phyloP scores from a whole-genome alignment of 225 moss, liverwort and hornwort species.

The Physcomitrellopsis africana region DNA sequence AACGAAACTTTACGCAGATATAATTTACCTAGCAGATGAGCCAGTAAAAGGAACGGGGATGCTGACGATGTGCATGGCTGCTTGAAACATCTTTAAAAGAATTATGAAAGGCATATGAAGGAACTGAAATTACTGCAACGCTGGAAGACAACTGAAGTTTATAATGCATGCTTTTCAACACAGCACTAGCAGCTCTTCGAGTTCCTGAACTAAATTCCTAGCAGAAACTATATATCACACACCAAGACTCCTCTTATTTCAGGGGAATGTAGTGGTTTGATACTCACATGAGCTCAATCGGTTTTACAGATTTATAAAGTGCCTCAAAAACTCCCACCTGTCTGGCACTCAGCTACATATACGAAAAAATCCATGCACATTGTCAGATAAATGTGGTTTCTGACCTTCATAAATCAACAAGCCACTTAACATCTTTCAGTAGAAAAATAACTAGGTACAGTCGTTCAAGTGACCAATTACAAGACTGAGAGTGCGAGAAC shows the following conservation, averaged over 20 bases:
- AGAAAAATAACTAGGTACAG: neutral
- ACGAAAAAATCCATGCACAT: constrained; percentile 16
- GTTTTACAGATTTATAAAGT: constrained; percentile 86
- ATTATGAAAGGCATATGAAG: neutral
- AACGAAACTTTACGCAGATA: neutral
- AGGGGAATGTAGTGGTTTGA: constrained; percentile 1
- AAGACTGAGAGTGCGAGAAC: constrained; percentile 3
- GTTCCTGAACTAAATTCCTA: neutral
- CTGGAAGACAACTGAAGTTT: neutral
- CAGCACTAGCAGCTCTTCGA: neutral
- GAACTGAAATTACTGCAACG: constrained; percentile 3
- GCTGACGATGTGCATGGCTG: neutral
- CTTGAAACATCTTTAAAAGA: constrained; percentile 7
- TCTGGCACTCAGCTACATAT: constrained; percentile 82
- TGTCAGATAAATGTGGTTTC: constrained; percentile 14
- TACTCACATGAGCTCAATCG: constrained; percentile 91
- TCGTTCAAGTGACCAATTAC: neutral
- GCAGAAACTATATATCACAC: neutral
- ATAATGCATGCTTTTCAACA: neutral
- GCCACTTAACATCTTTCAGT: constrained; percentile 5
- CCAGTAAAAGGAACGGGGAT: neutral
- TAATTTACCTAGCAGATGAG: constrained; percentile 1
- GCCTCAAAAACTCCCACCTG: constrained; percentile 93
- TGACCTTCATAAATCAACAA: neutral
- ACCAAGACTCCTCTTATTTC: constrained; percentile 8